Evolutionary conservation across 1,284 basidiomycete species (phyloP), one percentile per base, ranked within the genome.

Genomic region (Prillingera fragicola): DNA sequence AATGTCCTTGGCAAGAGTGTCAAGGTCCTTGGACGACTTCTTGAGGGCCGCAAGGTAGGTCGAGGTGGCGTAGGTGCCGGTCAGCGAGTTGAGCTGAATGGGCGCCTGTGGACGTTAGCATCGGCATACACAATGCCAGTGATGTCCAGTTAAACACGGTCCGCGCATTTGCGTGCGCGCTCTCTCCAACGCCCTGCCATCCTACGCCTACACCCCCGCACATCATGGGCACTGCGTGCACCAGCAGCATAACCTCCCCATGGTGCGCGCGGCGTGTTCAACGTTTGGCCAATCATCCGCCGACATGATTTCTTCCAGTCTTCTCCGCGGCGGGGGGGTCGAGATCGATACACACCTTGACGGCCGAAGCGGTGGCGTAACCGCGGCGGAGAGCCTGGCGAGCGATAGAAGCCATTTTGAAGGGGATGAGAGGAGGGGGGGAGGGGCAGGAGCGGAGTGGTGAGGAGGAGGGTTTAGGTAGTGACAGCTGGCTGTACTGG

Each of bases 61-160:
- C 22, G 95, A 94, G 49, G 87, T 85, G 54, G 95, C 94, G 74
- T 99, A 98, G 74, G 96, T 97, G 70, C 71, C 71, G 40, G 70
- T 65, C 35, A 73, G 65, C 37, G 70, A 70, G 64, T 71, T 71
- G 62, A 73, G 70, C 63, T 70, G 68, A 54, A 73, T 45, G 37
- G 71, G 70, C 31, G 69, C 59, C 71, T 73, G 54, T n/a, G 24
- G n/a, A n/a, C n/a, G n/a, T n/a, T n/a, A n/a, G n/a, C n/a, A n/a
- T n/a, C n/a, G n/a, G n/a, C n/a, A n/a, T n/a, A n/a, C n/a, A n/a
- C n/a, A n/a, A n/a, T n/a, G n/a, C n/a, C n/a, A n/a, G n/a, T n/a
- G n/a, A n/a, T n/a, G n/a, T n/a, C n/a, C n/a, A n/a, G n/a, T n/a
- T n/a, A n/a, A n/a, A n/a, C n/a, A n/a, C n/a, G n/a, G n/a, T n/a